Evolutionary conservation across 257 asterid genomes (phyloP), one percentile per base, ranked within the genome.

Genomic region (Scutellaria barbata): DNA sequence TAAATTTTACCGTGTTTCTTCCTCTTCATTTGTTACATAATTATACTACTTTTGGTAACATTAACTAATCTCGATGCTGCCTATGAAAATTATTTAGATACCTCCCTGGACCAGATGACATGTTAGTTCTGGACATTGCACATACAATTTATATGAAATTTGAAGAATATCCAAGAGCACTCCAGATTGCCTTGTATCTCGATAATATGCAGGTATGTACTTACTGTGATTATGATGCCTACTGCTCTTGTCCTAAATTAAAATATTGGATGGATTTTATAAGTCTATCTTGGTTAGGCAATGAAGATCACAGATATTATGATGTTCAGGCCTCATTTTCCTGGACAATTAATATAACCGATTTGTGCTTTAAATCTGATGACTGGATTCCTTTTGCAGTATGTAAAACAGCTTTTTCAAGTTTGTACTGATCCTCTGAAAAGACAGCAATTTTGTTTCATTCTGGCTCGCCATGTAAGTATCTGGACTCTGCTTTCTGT

Each of bases 101-200:
- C 88, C 95, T 95, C 74, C 92, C 96, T 45, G 96, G 90, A 46
- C 99, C 97, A 11, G 99, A 95, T 48, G 99, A 92, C 82, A 81
- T 71, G 72, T 64, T 82, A 73, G 97, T 90, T 75, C 78, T 92
- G 75, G 99, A 89, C 68, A 92, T 88, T 63, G 96, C 96, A 8
- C 85, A 86, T 81, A 60, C 76, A 65, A 92, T 95, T 45, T 95
- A 95, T 79, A 82, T 90, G 95, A 89, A 85, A 58, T 89, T 85
- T 67, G 87, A 88, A 75, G 97, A 95, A 82, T 87, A 81, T 80
- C 87, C 96, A 14, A 87, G 88, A 63, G 96, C 98, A 5, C 86
- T 95, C 69, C 90, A 83, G 84, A 88, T 89, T 73, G 95, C 99
- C 52, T 72, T 95, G 72, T 74, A 75, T 74, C 96, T 95, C 12